Evolutionary conservation across 805 yeast genomes (phyloP), one percentile per base, ranked within the genome.

Genomic region (Clavispora fructus): DNA sequence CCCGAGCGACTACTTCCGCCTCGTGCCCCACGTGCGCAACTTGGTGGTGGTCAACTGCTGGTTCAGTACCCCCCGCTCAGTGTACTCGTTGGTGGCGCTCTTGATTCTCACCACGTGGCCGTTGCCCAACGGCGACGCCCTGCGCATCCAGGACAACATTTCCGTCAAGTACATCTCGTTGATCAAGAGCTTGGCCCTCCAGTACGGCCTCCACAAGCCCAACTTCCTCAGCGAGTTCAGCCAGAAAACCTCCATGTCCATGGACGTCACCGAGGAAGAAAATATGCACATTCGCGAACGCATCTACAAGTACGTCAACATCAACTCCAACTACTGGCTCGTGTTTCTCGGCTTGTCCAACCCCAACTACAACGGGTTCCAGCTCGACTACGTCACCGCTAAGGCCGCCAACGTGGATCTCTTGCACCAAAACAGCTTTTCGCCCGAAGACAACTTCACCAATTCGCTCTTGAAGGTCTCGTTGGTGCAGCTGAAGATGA

Each of bases 101-200:
- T 56, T 71, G 38, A 61, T 72, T n/a, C 61, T 72, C 44, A 70
- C 75, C 8, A 69, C 74, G 6, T 72, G 77, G 77, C 74, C 75
- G 16, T 58, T 72, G 29, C 76, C 74, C 6, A 54, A 58, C 27
- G 56, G 54, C 29, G 44, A 52, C 16, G 47, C 60, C 29, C 51
- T 43, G 49, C 59, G 61, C 29, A 49, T 58, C 42, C 54, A 60
- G 43, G 71, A 69, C 48, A 61, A 65, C 49, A 51, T 64, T 27
- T 60, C 71, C 2, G 51, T 70, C 42, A 69, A 68, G 48, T 70
- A 65, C 50, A 54, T 68, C 19, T 63, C 73, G 16, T 58, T 68
- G 29, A 65, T 68, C 69, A 71, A 67, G 49, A 63, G 59, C 47
- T 60, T 72, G 44, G 58, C 72, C 5, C 61, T 68, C 39, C 77